These are phyloP conservation scores for Penicillium simplicissimum DNA, from an alignment of 495 filamentous ascomycete genomes.

Conservation along the genomic window DNA sequence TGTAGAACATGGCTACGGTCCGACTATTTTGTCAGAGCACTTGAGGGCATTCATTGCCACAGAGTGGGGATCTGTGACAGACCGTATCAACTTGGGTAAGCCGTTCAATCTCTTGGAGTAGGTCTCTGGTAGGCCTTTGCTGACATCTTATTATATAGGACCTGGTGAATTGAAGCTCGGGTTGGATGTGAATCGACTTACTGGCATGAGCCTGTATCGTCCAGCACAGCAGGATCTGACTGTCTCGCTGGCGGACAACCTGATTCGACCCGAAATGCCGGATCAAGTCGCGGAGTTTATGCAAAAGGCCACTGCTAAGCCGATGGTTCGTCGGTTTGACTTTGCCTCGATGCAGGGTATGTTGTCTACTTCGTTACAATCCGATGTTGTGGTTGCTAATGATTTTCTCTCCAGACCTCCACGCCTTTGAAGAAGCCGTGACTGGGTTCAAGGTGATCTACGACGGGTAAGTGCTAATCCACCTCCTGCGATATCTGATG, in stretches of 20 bases:
- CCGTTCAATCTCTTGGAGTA: neutral
- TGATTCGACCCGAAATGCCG: constrained; percentile 55
- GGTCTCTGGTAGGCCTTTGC: constrained; percentile 7
- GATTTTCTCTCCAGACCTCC: constrained; percentile 54
- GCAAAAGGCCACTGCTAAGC: constrained; percentile 38
- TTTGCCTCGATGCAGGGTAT: constrained; percentile 44
- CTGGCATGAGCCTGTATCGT: constrained; percentile 63
- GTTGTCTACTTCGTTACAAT: neutral
- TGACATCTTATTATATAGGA: constrained; percentile 26
- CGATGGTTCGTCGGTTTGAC: constrained; percentile 46
- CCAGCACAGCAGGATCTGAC: constrained; percentile 68
- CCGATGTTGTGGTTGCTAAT: constrained; percentile 32
- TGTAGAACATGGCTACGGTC: constrained; percentile 45
- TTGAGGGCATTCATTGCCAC: constrained; percentile 67
- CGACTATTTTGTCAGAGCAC: constrained; percentile 67
- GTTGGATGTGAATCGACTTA: constrained; percentile 58
- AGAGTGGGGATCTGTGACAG: constrained; percentile 68
- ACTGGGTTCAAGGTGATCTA: constrained; percentile 77
- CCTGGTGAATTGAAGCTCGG: constrained; percentile 68
- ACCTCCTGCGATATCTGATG: neutral
- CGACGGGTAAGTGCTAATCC: constrained; percentile 53
- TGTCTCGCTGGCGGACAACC: constrained; percentile 64
- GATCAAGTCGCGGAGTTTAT: constrained; percentile 57
- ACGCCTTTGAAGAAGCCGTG: constrained; percentile 72
- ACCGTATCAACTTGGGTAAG: constrained; percentile 69